Evolutionary conservation across 768 basidiomycete genomes (phyloP), one percentile per base, ranked within the genome.

Genomic region (Hericium alpestre): DNA sequence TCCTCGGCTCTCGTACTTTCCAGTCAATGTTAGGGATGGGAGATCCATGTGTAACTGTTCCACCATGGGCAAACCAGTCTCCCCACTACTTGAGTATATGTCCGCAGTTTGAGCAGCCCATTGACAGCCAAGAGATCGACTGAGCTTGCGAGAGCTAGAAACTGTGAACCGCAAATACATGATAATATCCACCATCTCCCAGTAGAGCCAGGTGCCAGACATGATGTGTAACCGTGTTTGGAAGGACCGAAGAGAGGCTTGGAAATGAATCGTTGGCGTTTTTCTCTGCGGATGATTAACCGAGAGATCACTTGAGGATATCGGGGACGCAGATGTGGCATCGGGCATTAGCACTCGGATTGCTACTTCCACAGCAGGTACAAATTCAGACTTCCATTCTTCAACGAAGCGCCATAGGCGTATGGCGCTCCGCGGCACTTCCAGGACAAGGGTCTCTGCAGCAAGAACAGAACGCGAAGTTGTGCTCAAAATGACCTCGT

Each of bases 201-300:
- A 90, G 8, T 86, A 83, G 37, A 92, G 69, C 90, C 90, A 93
- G 1, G 89, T 92, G 18, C 88, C 89, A 59, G 84, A 87, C 86
- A 92, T 90, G 41, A 92, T 83, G 63, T 91, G 90, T 6, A 93
- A 76, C 3, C 81, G 79, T 9, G 90, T 73, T 23, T 78, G 77
- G 22, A 83, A 65, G 20, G 76, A 77, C 4, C 67, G 64, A 9
- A 90, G 56, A 25, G 75, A 73, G 4, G 78, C 74, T 59, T 86
- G 79, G 15, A 87, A 57, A 48, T 84, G 79, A 37, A 81, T 61
- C 8, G 69, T 59, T 16, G 66, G 54, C 38, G 58, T 6, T 20
- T 40, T 56, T 10, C 16, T 27, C 27, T 39, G 55, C 7, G 20
- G 25, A 20, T 47, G 13, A 40, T 56, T 12, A 56, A 53, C n/a